These are phyloP conservation scores for Yarrowia deformans DNA, from an alignment of 805 yeast genomes.

Conservation along the genomic window DNA sequence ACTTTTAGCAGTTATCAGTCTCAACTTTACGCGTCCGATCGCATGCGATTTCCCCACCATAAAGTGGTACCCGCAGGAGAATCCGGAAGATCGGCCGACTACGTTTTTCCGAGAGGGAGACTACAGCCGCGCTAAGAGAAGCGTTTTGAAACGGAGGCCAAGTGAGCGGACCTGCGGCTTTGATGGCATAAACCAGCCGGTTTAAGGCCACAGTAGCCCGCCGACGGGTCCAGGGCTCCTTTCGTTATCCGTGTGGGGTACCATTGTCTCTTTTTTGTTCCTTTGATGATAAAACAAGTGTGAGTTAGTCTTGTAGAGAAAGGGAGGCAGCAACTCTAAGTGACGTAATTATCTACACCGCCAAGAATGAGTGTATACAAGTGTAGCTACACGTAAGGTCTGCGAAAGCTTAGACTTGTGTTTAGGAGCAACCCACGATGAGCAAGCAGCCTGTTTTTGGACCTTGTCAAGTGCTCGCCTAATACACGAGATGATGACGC, in stretches of 20 bases:
- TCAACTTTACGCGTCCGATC: conserved; percentile 20
- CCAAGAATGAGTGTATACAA: background rate
- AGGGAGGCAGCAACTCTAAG: conserved; percentile 22
- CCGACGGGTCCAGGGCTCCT: background rate
- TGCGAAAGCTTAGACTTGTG: background rate
- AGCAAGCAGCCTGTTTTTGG: too few species aligned
- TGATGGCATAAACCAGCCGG: background rate
- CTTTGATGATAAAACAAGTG: background rate
- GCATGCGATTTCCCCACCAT: conserved; percentile 8
- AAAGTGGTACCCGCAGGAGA: background rate
- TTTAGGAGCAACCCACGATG: too few species aligned
- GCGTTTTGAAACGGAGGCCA: background rate
- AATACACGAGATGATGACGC: conserved; percentile 1
- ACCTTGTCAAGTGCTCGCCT: too few species aligned
- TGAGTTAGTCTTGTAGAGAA: background rate
- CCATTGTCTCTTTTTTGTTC: too few species aligned
- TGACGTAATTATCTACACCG: conserved; percentile 15
- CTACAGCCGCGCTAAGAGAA: background rate
- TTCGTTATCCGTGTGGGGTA: conserved; percentile 22
- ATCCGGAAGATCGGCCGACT: background rate
- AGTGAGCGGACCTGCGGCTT: background rate
- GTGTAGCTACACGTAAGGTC: too few species aligned
- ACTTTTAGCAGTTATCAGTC: background rate
- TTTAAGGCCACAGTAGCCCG: background rate
- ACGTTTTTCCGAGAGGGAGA: conserved; percentile 15